Conservation (phyloP, 768 basidiomycete genomes). For the Serpula lacrymans region DNA sequence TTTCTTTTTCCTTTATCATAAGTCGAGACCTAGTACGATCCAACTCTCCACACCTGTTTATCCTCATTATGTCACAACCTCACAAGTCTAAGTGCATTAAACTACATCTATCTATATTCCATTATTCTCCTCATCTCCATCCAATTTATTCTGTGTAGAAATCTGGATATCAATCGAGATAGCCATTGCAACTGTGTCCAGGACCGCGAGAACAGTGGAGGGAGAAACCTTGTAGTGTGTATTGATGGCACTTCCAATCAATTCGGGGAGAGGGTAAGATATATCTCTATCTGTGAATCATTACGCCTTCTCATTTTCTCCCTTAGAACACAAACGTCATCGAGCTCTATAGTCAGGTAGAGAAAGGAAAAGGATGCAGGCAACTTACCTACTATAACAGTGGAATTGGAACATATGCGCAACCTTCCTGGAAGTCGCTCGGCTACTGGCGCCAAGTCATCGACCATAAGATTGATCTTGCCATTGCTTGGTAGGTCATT, state of each 20-base stretch:
- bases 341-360: conserved; percentile 23
- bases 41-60: too few relatives aligned
- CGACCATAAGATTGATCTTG: conserved; percentile 27
- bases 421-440: conserved; percentile 11
- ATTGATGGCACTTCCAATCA: conserved; percentile 22
- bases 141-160: too few relatives aligned
- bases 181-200: too few relatives aligned
- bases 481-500: conserved; percentile 33
- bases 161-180: too few relatives aligned
- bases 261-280: conserved; percentile 16
- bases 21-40: too few relatives aligned
- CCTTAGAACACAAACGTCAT: conserved; percentile 29
- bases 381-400: conserved; percentile 32
- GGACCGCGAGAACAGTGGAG: too few relatives aligned
- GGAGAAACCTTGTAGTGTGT: conserved; percentile 21
- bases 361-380: conserved; percentile 11
- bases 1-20: too few relatives aligned
- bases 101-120: too few relatives aligned
- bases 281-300: neutral
- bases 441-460: conserved; percentile 16
- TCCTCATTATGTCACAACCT: too few relatives aligned
- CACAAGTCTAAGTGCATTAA: too few relatives aligned
- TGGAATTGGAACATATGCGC: conserved; percentile 30
- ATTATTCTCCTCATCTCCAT: too few relatives aligned
- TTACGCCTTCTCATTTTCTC: conserved; percentile 5